phyloP scores from a whole-genome alignment of 1,284 basidiomycete genomes.

The Chalciporus sp. region DNA sequence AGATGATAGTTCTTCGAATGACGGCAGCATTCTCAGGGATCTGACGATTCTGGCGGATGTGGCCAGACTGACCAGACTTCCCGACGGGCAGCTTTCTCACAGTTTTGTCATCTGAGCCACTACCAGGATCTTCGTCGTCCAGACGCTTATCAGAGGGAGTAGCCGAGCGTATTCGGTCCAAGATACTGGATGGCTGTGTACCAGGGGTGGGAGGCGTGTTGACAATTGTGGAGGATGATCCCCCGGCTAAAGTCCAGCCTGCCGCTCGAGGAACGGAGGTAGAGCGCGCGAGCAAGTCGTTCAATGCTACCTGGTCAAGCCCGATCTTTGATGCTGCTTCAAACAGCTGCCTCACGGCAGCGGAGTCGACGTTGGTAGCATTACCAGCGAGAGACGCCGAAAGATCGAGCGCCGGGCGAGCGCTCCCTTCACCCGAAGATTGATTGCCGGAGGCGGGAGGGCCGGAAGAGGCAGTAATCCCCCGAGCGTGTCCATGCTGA shows the following conservation, averaged over 20 bases:
- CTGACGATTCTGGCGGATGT: constrained; percentile 43
- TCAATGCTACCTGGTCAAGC: constrained; percentile 68
- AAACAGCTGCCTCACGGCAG: constrained; percentile 66
- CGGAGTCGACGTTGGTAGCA: constrained; percentile 26
- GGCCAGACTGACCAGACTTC: constrained; percentile 41
- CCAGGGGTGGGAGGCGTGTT: constrained; percentile 18
- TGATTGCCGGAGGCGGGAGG: constrained; percentile 6
- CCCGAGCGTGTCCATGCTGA: constrained; percentile 34
- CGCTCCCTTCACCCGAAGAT: constrained; percentile 16
- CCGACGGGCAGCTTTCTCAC: constrained; percentile 39
- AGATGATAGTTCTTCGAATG: constrained; percentile 75
- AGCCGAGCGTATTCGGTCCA: constrained; percentile 32
- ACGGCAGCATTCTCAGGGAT: constrained; percentile 49
- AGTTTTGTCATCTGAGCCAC: constrained; percentile 35
- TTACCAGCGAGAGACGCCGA: constrained; percentile 18
- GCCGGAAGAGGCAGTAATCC: constrained; percentile 13
- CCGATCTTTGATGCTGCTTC: constrained; percentile 75
- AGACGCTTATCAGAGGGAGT: constrained; percentile 36
- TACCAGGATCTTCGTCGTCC: constrained; percentile 38
- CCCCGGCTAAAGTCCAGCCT: constrained; percentile 44
- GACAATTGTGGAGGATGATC: constrained; percentile 38
- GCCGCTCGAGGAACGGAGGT: constrained; percentile 61
- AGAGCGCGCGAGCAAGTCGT: constrained; percentile 69
- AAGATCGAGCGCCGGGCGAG: constrained; percentile 30
- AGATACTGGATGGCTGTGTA: constrained; percentile 14